These are phyloP conservation scores for Stylonectria norvegica DNA, from an alignment of 2,329 filamentous ascomycete genomes.

Conservation along the genomic window DNA sequence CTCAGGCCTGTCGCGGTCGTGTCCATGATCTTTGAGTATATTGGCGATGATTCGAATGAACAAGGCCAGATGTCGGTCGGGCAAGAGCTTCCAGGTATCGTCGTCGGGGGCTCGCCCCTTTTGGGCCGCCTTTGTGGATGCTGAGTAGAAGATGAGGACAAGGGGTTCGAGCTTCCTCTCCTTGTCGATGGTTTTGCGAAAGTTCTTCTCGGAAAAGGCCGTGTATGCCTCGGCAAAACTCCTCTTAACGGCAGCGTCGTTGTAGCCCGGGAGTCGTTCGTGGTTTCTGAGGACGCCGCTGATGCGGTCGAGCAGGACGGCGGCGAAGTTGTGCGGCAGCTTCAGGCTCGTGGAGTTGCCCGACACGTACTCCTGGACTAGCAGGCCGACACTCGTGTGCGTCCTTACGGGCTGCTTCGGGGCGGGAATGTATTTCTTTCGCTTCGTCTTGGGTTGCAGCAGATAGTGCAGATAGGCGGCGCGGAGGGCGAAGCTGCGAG, in stretches of 20 bases:
- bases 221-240: constrained; percentile 95
- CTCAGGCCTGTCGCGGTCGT: constrained; percentile 80
- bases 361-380: constrained; percentile 80
- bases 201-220: constrained; percentile 82
- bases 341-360: constrained; percentile 50
- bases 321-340: constrained; percentile 54
- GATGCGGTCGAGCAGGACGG: constrained; percentile 64
- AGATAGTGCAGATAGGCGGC: constrained; percentile 91
- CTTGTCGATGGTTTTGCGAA: constrained; percentile 89
- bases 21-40: constrained; percentile 78
- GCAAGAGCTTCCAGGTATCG: constrained; percentile 85
- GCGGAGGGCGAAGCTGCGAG: constrained; percentile 86
- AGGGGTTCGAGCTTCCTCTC: constrained; percentile 90
- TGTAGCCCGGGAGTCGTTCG: constrained; percentile 83
- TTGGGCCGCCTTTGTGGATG: constrained; percentile 80
- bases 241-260: constrained; percentile 84
- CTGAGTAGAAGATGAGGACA: constrained; percentile 93
- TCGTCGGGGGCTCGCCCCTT: constrained; percentile 73
- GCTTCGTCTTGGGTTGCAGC: constrained; percentile 83
- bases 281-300: constrained; percentile 76
- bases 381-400: constrained; percentile 75
- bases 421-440: constrained; percentile 77
- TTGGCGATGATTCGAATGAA: constrained; percentile 84
- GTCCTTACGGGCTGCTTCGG: constrained; percentile 58
- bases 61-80: constrained; percentile 89